A percentile compares a stretch with the other conserved stretches of the same genome.
Conservation (phyloP, 2,329 filamentous ascomycete species). For the Fusarium stilboides region DNA sequence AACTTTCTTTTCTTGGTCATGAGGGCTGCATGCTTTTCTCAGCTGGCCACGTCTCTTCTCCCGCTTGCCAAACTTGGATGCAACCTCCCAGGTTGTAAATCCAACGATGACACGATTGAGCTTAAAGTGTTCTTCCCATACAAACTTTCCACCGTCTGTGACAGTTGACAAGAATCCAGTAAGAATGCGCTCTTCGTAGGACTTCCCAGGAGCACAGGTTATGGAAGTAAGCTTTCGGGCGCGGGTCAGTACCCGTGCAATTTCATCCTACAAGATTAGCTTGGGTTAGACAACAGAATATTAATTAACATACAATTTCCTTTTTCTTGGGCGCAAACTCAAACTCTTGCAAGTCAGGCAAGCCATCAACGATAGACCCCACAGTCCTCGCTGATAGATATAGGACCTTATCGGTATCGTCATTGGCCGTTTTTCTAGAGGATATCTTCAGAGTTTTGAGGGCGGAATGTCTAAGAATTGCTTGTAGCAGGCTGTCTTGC, state of each 20-base stretch:
- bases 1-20: too few species aligned
- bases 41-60: too few species aligned
- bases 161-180: too few species aligned
- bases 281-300: too few species aligned
- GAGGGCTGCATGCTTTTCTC: too few species aligned
- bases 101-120: background rate
- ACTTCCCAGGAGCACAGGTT: background rate
- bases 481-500: conserved; percentile 9
- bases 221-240: background rate
- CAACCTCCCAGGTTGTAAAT: conserved; percentile 1
- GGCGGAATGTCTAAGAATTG: conserved; percentile 28
- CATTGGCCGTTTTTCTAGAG: background rate
- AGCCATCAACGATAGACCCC: conserved; percentile 14
- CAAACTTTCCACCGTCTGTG: background rate
- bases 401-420: conserved; percentile 18
- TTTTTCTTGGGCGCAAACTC: conserved; percentile 25
- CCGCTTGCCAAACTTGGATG: conserved; percentile 1
- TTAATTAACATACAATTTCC: conserved; percentile 13
- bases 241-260: conserved; percentile 16
- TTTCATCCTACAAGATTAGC: conserved; percentile 19
- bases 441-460: conserved; percentile 25
- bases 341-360: conserved; percentile 23
- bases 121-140: conserved; percentile 6
- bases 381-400: conserved; percentile 25
- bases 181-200: background rate